Base-by-base conservation (phyloP, 139 green algal genomes). In the Spirogloea muscicola region DNA sequence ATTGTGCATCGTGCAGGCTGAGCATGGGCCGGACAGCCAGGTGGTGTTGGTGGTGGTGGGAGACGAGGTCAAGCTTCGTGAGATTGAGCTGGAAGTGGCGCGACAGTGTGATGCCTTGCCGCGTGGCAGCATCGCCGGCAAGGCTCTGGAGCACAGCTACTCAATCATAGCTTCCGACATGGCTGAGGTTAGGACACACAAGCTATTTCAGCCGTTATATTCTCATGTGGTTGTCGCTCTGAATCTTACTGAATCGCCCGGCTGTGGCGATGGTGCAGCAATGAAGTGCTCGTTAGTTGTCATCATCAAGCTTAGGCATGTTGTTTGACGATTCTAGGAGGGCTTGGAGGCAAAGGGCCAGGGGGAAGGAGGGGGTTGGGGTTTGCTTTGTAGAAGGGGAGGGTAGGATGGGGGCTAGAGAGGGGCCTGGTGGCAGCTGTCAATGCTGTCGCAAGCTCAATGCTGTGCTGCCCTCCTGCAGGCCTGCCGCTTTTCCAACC, bases 11-110 rank as follows among this genome's bases (percentile, higher is more conserved):
- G 27, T 71, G 5, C 83, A 88, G 74, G 94, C 94, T n/a, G 94
- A 98, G 86, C 94, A 98, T 79, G 94, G 94, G 0, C 88, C 91
- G 0, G 94, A 95, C 79, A 88, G 75, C 44, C 91, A 97, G 87
- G 92, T 96, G 40, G 90, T 99, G 64, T 85, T 99, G 74, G 80
- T 98, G 58, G 90, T 91, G 39, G 87, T 82, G 94, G 67, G 68
- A 0, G 89, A 91, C 0, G 93, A 89, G 1, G 87, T 91, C 37
- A 86, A 98, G 80, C 38, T 98, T 36, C 78, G 77, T 1, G 90
- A 75, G 0, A 84, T 98, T 36, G 49, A 89, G 44, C 61, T 36
- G 0, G 92, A 94, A 84, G 85, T 99, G 48, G 68, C 88, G 31
- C 44, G 72, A 58, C 93, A 98, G 84, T 91, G 86, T 58, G 85